Conservation (phyloP, 768 basidiomycete genomes). For the Panaeolus papilionaceus region DNA sequence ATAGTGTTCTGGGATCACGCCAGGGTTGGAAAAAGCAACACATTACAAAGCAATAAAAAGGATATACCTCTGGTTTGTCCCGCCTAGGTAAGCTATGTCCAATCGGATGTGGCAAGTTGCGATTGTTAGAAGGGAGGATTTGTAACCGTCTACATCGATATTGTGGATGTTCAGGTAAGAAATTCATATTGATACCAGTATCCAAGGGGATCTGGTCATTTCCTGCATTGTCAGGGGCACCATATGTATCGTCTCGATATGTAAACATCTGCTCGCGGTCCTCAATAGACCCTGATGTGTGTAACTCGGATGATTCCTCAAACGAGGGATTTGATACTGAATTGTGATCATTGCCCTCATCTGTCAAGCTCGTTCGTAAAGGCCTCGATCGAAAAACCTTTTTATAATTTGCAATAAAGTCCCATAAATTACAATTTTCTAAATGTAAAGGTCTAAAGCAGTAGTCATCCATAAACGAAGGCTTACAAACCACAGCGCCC, state of each 20-base stretch:
- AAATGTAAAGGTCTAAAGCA: constrained; percentile 24
- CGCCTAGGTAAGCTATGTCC: constrained; percentile 40
- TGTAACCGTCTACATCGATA: constrained; percentile 25
- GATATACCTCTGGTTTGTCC: constrained; percentile 26
- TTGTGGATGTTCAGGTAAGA: constrained; percentile 29
- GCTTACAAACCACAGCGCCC: constrained; percentile 25
- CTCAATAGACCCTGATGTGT: too few species aligned
- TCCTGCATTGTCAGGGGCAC: constrained; percentile 16
- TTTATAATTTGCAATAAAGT: constrained; percentile 31
- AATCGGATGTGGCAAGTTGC: constrained; percentile 39
- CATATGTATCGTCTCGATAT: too few species aligned
- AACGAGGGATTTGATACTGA: too few species aligned
- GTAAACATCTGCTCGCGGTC: too few species aligned
- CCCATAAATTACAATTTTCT: constrained; percentile 33
- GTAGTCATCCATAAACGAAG: constrained; percentile 34
- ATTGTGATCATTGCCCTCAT: too few species aligned
- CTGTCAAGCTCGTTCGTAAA: too few species aligned
- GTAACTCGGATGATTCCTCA: too few species aligned
- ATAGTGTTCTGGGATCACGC: constrained; percentile 33
- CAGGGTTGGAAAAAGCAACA: constrained; percentile 51
- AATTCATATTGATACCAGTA: background rate
- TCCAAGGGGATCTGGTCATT: constrained; percentile 8
- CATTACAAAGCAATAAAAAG: constrained; percentile 41
- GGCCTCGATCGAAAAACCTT: constrained; percentile 18
- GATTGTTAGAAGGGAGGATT: constrained; percentile 1